Percentiles rank a stretch among this genome's conserved stretches.
Conservation (phyloP, 495 filamentous ascomycete genomes). For the Lophium mytilinum region DNA sequence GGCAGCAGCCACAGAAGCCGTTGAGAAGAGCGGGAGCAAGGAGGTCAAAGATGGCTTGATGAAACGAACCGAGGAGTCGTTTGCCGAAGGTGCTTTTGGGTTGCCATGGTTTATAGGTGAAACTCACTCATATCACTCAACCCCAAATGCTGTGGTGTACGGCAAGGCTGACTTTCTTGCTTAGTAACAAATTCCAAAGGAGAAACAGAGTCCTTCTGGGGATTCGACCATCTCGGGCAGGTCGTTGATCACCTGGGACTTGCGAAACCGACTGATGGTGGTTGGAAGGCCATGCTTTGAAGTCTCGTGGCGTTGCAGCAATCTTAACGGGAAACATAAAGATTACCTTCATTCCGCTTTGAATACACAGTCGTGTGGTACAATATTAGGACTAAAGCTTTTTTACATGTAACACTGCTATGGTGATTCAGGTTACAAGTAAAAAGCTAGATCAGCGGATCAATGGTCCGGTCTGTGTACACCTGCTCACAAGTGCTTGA, state of each 20-base stretch:
- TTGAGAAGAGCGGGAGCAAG: slow-evolving; percentile 37
- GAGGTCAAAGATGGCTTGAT: slow-evolving; percentile 48
- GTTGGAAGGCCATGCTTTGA: slow-evolving; percentile 47
- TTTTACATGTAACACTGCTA: too few relatives aligned
- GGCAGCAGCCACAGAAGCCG: slow-evolving; percentile 35
- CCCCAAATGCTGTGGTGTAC: neutral
- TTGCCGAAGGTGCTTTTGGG: slow-evolving; percentile 59
- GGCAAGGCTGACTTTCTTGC: neutral
- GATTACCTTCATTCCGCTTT: too few relatives aligned
- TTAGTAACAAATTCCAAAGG: slow-evolving; percentile 46
- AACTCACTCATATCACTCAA: neutral
- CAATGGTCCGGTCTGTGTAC: too few relatives aligned
- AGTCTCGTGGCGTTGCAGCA: neutral
- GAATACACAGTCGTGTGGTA: too few relatives aligned
- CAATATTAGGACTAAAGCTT: too few relatives aligned
- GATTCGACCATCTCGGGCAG: slow-evolving; percentile 60
- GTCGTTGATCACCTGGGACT: slow-evolving; percentile 55
- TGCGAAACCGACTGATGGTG: slow-evolving; percentile 33
- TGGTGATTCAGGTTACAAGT: too few relatives aligned
- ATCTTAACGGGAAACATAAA: too few relatives aligned
- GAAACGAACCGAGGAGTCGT: slow-evolving; percentile 50
- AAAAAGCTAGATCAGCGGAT: too few relatives aligned
- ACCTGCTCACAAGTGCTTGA: too few relatives aligned
- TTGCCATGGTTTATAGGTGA: slow-evolving; percentile 62
- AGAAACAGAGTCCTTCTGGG: slow-evolving; percentile 57